These are phyloP conservation scores for Erigeron philadelphicus DNA, from an alignment of 140 eudicot species.

Conservation along the genomic window DNA sequence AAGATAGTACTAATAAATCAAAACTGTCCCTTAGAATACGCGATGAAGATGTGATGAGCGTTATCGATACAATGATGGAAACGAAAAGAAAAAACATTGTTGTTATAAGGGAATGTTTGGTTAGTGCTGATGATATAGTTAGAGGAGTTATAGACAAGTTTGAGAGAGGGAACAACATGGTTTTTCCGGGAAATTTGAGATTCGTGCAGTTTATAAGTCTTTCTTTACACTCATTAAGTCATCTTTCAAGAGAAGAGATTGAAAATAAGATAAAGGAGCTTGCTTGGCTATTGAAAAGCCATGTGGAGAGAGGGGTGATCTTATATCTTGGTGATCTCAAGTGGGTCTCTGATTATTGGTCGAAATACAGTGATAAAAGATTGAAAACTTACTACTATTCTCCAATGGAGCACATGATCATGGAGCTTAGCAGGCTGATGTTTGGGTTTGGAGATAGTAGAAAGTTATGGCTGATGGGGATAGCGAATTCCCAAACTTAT, in stretches of 20 bases:
- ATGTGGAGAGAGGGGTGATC: conserved; percentile 56
- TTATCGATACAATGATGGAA: conserved; percentile 52
- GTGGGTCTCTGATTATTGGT: conserved; percentile 83
- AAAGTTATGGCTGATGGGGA: conserved; percentile 69
- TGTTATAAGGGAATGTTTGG: conserved; percentile 51
- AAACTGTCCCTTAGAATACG: conserved; percentile 20
- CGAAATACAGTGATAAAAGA: conserved; percentile 40
- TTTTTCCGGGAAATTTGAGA: conserved; percentile 28
- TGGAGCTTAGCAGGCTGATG: conserved; percentile 58
- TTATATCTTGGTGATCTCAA: conserved; percentile 70
- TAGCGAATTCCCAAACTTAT: conserved; percentile 56
- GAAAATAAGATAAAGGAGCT: conserved; percentile 57
- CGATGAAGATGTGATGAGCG: conserved; percentile 52
- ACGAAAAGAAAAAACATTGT: conserved; percentile 52
- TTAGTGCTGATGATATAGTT: conserved; percentile 50
- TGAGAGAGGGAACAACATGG: conserved; percentile 44
- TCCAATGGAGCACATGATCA: conserved; percentile 64
- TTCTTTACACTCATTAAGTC: conserved; percentile 48
- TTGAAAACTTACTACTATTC: conserved; percentile 35
- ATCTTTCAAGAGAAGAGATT: conserved; percentile 53
- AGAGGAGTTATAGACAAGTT: conserved; percentile 53
- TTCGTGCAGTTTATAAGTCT: conserved; percentile 63
- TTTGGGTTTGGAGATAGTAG: conserved; percentile 44
- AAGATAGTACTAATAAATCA: background rate
- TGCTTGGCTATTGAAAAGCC: conserved; percentile 49